Conservation (phyloP, 2,329 filamentous ascomycete genomes). For the Fusarium decemcellulare region DNA sequence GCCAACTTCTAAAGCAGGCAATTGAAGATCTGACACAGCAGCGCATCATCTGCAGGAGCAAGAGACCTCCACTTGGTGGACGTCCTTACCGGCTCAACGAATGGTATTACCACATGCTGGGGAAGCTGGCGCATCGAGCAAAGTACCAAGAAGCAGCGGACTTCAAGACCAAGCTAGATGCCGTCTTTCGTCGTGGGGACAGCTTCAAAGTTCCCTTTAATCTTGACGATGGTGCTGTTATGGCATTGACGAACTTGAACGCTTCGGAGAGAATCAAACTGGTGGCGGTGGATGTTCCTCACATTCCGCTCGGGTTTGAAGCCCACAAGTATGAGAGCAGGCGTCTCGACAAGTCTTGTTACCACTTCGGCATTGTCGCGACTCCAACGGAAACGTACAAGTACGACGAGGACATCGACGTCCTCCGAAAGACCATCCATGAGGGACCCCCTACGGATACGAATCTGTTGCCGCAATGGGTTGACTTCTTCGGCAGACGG, state of each 20-base stretch:
- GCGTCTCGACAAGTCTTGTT: constrained; percentile 74
- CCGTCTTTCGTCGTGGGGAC: constrained; percentile 61
- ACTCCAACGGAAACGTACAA: constrained; percentile 75
- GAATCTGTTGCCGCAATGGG: constrained; percentile 77
- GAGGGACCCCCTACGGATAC: constrained; percentile 61
- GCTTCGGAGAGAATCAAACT: constrained; percentile 70
- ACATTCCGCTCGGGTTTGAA: constrained; percentile 78
- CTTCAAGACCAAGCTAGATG: constrained; percentile 74
- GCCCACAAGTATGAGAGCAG: constrained; percentile 80
- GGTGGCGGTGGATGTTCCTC: constrained; percentile 67
- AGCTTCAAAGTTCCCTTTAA: constrained; percentile 66
- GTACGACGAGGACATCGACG: constrained; percentile 65
- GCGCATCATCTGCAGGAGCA: constrained; percentile 72
- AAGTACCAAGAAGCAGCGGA: constrained; percentile 71
- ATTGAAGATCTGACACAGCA: constrained; percentile 64
- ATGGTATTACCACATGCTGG: constrained; percentile 68
- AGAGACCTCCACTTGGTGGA: constrained; percentile 69
- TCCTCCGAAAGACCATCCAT: constrained; percentile 53
- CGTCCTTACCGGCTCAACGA: constrained; percentile 75
- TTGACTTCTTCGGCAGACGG: constrained; percentile 74
- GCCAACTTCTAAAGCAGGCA: constrained; percentile 61
- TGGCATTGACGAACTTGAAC: constrained; percentile 77
- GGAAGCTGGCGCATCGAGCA: constrained; percentile 66
- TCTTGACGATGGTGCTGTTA: constrained; percentile 74
- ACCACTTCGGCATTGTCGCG: constrained; percentile 75